These are phyloP conservation scores for Solanum aculeatissimum DNA, from an alignment of 305 asterid species.

Conservation along the genomic window DNA sequence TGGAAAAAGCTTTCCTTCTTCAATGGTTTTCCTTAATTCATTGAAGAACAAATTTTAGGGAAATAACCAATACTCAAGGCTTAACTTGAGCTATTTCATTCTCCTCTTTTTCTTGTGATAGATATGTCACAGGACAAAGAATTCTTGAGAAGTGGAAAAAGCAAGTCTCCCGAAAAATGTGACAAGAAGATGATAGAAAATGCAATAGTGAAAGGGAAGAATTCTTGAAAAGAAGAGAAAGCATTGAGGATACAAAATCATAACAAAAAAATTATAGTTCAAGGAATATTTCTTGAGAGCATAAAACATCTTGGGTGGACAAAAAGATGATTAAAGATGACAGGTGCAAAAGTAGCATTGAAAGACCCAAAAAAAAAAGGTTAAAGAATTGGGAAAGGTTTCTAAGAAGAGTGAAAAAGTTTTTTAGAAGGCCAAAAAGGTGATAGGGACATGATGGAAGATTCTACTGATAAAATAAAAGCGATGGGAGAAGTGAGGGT, in stretches of 20 bases:
- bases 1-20: background rate
- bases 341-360: background rate
- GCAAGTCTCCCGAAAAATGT: background rate
- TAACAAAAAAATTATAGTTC: background rate
- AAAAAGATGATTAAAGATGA: background rate
- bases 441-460: background rate
- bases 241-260: background rate
- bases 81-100: background rate
- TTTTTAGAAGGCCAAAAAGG: background rate
- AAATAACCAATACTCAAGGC: background rate
- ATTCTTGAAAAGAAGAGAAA: background rate
- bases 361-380: background rate
- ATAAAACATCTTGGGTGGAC: background rate
- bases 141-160: background rate
- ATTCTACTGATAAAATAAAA: background rate
- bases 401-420: background rate
- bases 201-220: background rate
- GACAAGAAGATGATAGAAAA: background rate
- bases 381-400: background rate
- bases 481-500: background rate
- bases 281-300: background rate
- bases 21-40: background rate
- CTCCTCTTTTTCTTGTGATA: background rate
- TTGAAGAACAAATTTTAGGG: background rate
- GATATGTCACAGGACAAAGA: background rate